phyloP scores from a whole-genome alignment of 1,139 yeast genomes.

The Oligophagozyma castellii region DNA sequence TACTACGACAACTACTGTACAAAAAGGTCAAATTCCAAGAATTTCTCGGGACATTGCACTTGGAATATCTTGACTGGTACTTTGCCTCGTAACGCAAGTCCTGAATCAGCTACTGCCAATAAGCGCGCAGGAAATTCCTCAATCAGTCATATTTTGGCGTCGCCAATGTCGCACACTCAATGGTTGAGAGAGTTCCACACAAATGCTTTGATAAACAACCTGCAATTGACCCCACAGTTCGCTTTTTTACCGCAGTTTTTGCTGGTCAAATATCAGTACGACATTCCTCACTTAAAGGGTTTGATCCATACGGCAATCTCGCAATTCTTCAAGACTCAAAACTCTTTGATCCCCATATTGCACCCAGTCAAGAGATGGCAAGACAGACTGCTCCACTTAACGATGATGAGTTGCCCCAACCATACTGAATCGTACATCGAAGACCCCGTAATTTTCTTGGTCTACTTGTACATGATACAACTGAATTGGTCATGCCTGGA shows the following conservation, averaged over 20 bases:
- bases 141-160: slow-evolving; percentile 1
- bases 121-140: not conserved
- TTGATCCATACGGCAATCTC: slow-evolving; percentile 7
- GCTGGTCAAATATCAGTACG: slow-evolving; percentile 11
- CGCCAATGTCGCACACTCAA: slow-evolving; percentile 1
- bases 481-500: slow-evolving; percentile 20
- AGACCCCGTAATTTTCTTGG: slow-evolving; percentile 10
- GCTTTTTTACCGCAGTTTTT: slow-evolving; percentile 14
- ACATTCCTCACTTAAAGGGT: slow-evolving; percentile 7
- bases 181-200: slow-evolving; percentile 2
- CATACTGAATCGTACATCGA: slow-evolving; percentile 2
- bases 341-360: slow-evolving; percentile 18
- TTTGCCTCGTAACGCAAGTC: not conserved
- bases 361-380: slow-evolving; percentile 13
- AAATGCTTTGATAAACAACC: slow-evolving; percentile 2
- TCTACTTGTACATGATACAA: slow-evolving; percentile 16
- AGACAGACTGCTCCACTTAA: slow-evolving; percentile 3
- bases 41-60: slow-evolving; percentile 16
- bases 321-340: slow-evolving; percentile 13
- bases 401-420: not conserved
- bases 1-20: slow-evolving; percentile 6
- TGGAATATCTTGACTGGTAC: slow-evolving; percentile 13
- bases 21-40: slow-evolving; percentile 4
- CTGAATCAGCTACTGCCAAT: not conserved
- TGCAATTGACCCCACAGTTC: slow-evolving; percentile 10